Conservation (phyloP, 345 rosid genomes). For the Melaleuca alternifolia region DNA sequence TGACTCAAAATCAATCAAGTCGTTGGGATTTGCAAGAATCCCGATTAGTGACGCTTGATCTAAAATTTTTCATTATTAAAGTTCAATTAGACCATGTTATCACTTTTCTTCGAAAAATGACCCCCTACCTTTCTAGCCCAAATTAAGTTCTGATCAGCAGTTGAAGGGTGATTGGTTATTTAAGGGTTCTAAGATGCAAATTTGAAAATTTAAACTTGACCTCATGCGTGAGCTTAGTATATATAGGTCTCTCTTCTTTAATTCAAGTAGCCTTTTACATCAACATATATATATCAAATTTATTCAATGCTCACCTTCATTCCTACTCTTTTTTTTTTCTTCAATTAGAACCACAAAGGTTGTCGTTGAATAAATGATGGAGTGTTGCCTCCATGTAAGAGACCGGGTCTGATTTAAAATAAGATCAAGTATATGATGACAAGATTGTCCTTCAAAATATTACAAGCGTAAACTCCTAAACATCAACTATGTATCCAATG, state of each 20-base stretch:
- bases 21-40: too few species aligned
- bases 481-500: background rate
- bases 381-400: background rate
- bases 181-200: background rate
- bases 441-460: background rate
- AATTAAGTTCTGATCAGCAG: background rate
- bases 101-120: background rate
- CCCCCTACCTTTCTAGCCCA: accelerated
- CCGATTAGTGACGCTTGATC: too few species aligned
- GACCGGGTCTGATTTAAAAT: background rate
- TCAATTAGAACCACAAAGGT: too few species aligned
- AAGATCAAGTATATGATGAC: background rate
- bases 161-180: background rate
- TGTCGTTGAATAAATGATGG: background rate
- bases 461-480: background rate
- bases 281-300: too few species aligned
- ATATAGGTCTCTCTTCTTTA: too few species aligned
- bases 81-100: background rate
- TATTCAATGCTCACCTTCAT: background rate
- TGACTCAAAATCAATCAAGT: too few species aligned
- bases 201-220: background rate
- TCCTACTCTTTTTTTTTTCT: background rate
- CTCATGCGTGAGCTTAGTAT: background rate
- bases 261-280: too few species aligned
- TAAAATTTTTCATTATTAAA: too few species aligned